Conservation (phyloP, 768 basidiomycete species). For the Termitomyces sp. region DNA sequence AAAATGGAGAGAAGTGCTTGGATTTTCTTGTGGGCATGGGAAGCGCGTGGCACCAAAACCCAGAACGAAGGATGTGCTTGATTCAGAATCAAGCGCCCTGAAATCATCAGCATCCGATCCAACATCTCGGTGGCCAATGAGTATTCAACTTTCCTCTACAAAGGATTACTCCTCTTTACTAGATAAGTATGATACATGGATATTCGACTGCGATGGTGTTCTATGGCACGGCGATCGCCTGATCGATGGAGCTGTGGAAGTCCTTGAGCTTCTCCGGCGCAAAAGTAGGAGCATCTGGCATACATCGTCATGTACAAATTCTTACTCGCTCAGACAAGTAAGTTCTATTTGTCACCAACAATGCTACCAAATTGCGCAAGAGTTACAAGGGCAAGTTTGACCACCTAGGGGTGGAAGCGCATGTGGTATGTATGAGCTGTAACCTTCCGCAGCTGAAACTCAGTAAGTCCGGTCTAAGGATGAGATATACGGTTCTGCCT, state of each 20-base stretch:
- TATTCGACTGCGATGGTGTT: slow-evolving; percentile 96
- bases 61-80: not conserved
- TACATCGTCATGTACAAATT: slow-evolving; percentile 7
- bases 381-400: slow-evolving; percentile 92
- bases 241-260: slow-evolving; percentile 74
- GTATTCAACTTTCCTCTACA: slow-evolving; percentile 31
- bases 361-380: slow-evolving; percentile 87
- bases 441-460: not conserved
- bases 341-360: slow-evolving; percentile 94
- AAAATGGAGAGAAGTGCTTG: not conserved
- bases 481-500: slow-evolving; percentile 96
- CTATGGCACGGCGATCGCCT: slow-evolving; percentile 83
- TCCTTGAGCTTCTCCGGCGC: slow-evolving; percentile 65
- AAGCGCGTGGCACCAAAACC: not conserved
- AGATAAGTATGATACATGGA: slow-evolving; percentile 84
- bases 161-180: slow-evolving; percentile 46
- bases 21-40: not conserved
- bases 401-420: slow-evolving; percentile 76
- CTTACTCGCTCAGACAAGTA: slow-evolving; percentile 56
- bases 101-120: not conserved
- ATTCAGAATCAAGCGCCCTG: too few species aligned
- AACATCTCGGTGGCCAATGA: slow-evolving; percentile 17
- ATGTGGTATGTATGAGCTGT: slow-evolving; percentile 63
- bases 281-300: slow-evolving; percentile 42
- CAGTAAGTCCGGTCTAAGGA: slow-evolving; percentile 49